phyloP scores from a whole-genome alignment of 1,139 yeast species.

The Arxiozyma bovina region DNA sequence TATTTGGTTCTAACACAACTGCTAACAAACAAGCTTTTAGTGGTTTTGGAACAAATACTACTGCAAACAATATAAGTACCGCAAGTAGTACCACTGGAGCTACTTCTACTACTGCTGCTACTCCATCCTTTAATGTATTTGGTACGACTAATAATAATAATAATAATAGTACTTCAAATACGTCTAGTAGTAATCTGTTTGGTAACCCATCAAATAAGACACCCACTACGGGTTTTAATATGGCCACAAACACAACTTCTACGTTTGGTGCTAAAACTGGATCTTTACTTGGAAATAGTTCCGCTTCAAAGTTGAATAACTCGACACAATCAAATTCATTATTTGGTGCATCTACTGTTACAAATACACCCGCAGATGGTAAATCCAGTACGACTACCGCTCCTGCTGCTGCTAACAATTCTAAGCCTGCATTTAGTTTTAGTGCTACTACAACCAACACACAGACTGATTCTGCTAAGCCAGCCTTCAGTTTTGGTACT shows the following conservation, averaged over 20 bases:
- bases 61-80: background rate
- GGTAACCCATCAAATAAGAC: background rate
- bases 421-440: conserved; percentile 15
- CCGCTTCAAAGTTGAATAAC: conserved; percentile 4
- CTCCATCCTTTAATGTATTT: conserved; percentile 5
- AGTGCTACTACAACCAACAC: conserved; percentile 13
- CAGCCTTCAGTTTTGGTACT: conserved; percentile 3
- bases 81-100: conserved; percentile 1
- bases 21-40: conserved; percentile 4
- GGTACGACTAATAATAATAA: background rate
- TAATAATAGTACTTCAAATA: background rate
- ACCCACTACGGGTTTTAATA: background rate
- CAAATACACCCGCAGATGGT: background rate
- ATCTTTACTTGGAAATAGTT: conserved; percentile 9
- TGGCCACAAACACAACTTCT: conserved; percentile 3
- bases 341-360: background rate
- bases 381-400: background rate
- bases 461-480: conserved; percentile 7
- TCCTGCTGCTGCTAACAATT: background rate
- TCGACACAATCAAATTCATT: background rate
- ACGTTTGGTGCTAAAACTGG: conserved; percentile 9
- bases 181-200: background rate
- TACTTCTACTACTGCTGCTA: background rate
- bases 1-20: conserved; percentile 4
- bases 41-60: conserved; percentile 9